phyloP scores from a whole-genome alignment of 176 grass and related monocot species.

The Aegilops umbellulata region DNA sequence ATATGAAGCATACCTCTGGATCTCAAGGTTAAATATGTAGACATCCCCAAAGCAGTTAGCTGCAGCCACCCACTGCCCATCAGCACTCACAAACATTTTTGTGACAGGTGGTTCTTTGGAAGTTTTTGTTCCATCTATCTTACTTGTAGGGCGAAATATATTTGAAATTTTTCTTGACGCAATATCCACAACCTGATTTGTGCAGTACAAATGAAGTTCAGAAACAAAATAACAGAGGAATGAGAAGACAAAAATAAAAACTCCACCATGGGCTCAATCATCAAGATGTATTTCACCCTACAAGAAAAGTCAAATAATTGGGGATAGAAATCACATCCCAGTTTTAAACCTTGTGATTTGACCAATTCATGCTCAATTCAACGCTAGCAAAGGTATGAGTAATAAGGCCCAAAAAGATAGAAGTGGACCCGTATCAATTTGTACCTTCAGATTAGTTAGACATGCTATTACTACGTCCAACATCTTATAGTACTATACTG shows the following conservation, averaged over 20 bases:
- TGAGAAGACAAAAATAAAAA: not conserved
- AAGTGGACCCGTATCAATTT: not conserved
- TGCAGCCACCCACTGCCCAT: conserved; percentile 93
- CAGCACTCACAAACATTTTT: conserved; percentile 85
- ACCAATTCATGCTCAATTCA: not conserved
- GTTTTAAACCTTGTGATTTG: not conserved
- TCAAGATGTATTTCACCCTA: not conserved
- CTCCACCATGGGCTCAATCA: not conserved
- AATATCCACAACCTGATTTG: conserved; percentile 67
- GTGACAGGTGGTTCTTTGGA: conserved; percentile 73
- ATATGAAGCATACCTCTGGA: conserved; percentile 58
- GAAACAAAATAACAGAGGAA: not conserved
- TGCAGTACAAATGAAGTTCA: conserved; percentile 15
- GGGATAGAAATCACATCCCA: not conserved
- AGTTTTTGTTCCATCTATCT: conserved; percentile 35
- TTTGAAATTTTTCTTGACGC: conserved; percentile 39
- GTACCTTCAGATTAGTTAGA: not conserved
- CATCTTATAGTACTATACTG: not conserved
- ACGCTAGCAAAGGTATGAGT: not conserved
- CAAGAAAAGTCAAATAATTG: not conserved
- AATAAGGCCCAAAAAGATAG: not conserved
- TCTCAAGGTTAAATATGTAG: conserved; percentile 91
- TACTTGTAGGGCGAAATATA: conserved; percentile 68
- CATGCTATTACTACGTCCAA: not conserved
- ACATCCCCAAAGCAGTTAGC: conserved; percentile 87